Conservation (phyloP, 495 filamentous ascomycete species). For the Xylaria nigripes region DNA sequence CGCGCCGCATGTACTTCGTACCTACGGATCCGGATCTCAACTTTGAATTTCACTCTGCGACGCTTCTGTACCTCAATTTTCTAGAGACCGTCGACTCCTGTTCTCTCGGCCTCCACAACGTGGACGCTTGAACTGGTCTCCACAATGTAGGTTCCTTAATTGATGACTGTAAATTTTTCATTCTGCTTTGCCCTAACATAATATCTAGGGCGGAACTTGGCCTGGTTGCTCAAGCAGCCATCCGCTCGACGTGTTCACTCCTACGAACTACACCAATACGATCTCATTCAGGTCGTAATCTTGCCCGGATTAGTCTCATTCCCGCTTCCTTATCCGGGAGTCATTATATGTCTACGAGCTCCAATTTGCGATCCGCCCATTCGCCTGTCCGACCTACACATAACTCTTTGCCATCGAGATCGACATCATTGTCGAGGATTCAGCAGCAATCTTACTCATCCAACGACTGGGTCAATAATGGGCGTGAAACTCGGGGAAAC, state of each 20-base stretch:
- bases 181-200: not conserved
- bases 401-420: not conserved
- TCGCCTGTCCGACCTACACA: not conserved
- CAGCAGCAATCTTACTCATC: slow-evolving; percentile 9
- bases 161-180: not conserved
- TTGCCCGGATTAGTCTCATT: not conserved
- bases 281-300: slow-evolving; percentile 9
- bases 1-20: too few relatives aligned
- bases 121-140: not conserved
- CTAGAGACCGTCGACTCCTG: not conserved
- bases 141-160: not conserved
- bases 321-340: not conserved
- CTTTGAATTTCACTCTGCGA: not conserved
- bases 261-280: slow-evolving; percentile 12
- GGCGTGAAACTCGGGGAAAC: not conserved
- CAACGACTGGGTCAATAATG: not conserved
- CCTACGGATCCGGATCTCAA: too few relatives aligned
- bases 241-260: slow-evolving; percentile 17
- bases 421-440: not conserved
- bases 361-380: not conserved
- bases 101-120: not conserved
- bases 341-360: not conserved
- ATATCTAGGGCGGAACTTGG: slow-evolving; percentile 19
- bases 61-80: not conserved
- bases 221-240: slow-evolving; percentile 16